phyloP scores from a whole-genome alignment of 805 yeast species.

The Hanseniaspora clermontiae region DNA sequence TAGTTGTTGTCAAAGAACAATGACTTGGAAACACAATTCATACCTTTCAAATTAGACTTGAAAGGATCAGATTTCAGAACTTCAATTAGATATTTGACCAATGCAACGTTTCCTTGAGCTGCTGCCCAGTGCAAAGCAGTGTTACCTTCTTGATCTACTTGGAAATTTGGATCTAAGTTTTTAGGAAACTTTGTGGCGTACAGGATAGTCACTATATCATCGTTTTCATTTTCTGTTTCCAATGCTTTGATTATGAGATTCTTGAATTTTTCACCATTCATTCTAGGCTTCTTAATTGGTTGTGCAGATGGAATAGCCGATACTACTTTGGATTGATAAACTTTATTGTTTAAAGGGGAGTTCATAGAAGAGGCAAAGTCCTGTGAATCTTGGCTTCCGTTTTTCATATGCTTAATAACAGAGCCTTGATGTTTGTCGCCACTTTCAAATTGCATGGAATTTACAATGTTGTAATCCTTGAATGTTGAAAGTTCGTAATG shows the following conservation, averaged over 20 bases:
- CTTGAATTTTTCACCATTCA: conserved; percentile 22
- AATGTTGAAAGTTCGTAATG: conserved; percentile 14
- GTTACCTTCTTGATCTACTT: conserved; percentile 70
- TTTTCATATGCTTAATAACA: background rate
- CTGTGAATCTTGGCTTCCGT: background rate
- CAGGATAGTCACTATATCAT: conserved; percentile 24
- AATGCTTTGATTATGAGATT: conserved; percentile 24
- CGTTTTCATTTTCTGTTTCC: conserved; percentile 25
- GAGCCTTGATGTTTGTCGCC: background rate
- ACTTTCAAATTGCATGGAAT: background rate
- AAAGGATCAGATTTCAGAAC: conserved; percentile 52
- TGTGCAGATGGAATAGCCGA: conserved; percentile 33
- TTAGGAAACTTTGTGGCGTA: conserved; percentile 37
- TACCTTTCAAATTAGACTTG: conserved; percentile 41
- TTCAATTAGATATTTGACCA: conserved; percentile 43
- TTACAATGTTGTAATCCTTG: background rate
- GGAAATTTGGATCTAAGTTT: conserved; percentile 50
- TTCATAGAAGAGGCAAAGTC: background rate
- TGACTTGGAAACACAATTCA: conserved; percentile 58
- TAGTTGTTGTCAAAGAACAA: conserved; percentile 61
- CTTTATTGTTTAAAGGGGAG: background rate
- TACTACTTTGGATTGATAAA: conserved; percentile 21
- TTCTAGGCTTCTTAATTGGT: conserved; percentile 14
- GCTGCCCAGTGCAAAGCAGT: conserved; percentile 80
- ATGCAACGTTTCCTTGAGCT: conserved; percentile 55